phyloP scores from a whole-genome alignment of 306 rosid genomes.

The Astragalus membranaceus region DNA sequence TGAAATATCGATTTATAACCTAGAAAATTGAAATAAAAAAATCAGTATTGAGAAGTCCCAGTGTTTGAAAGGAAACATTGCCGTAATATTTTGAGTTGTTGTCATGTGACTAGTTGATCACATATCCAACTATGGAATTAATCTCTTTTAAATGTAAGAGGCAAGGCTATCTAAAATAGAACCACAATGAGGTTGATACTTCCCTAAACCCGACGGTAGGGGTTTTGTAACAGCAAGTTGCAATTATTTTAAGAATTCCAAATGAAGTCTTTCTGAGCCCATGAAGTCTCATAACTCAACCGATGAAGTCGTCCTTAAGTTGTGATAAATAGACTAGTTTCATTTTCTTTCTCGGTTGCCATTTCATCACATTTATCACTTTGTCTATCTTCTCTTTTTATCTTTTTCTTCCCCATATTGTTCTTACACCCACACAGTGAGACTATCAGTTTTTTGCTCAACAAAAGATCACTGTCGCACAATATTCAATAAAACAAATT shows the following conservation, averaged over 20 bases:
- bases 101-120: not conserved
- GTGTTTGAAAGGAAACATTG: not conserved
- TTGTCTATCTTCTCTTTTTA: not conserved
- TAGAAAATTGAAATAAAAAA: not conserved
- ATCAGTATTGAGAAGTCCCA: not conserved
- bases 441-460: not conserved
- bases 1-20: slow-evolving; percentile 1
- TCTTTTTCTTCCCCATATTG: not conserved
- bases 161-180: not conserved
- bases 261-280: not conserved
- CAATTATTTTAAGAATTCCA: not conserved
- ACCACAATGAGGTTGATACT: not conserved
- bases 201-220: not conserved
- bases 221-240: not conserved
- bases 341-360: not conserved
- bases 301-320: not conserved
- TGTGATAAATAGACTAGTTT: not conserved
- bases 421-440: not conserved
- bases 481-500: not conserved
- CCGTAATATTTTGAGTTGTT: not conserved
- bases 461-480: not conserved
- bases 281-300: not conserved
- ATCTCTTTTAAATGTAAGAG: not conserved
- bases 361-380: not conserved
- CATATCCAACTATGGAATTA: not conserved